phyloP scores from a whole-genome alignment of 2,329 filamentous ascomycete species.

The Lojkania enalia region DNA sequence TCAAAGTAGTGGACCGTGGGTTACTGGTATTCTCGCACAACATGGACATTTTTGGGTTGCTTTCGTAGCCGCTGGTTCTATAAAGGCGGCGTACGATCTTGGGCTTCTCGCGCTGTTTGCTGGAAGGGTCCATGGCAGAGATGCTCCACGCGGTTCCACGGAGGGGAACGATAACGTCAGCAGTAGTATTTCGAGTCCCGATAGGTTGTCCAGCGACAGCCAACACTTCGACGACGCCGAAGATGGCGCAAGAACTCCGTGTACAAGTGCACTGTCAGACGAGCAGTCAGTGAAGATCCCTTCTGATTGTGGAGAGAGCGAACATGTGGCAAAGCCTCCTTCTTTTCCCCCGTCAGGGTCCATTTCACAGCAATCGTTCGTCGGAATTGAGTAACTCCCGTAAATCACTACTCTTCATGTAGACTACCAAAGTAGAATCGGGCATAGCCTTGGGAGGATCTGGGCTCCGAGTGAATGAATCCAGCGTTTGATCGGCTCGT shows the following conservation, averaged over 20 bases:
- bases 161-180: too few species aligned
- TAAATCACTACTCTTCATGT: constrained; percentile 4
- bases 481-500: background rate
- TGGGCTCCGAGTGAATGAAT: background rate
- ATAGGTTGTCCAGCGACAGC: too few species aligned
- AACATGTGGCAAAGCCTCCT: background rate
- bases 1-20: constrained; percentile 38
- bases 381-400: background rate
- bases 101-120: constrained; percentile 42
- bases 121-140: constrained; percentile 23
- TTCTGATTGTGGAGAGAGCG: background rate
- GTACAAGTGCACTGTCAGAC: background rate
- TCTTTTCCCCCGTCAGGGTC: constrained; percentile 1
- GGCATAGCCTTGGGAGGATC: constrained; percentile 3
- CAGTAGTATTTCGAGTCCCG: too few species aligned
- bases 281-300: constrained; percentile 1
- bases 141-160: constrained; percentile 1
- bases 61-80: constrained; percentile 42
- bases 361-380: constrained; percentile 1
- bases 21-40: constrained; percentile 43
- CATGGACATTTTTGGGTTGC: constrained; percentile 43
- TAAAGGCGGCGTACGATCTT: constrained; percentile 43
- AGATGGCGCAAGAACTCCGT: too few species aligned
- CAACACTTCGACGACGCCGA: background rate
- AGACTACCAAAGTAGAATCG: background rate